Conservation (phyloP, 2,329 filamentous ascomycete genomes). For the Cladophialophora yegresii region DNA sequence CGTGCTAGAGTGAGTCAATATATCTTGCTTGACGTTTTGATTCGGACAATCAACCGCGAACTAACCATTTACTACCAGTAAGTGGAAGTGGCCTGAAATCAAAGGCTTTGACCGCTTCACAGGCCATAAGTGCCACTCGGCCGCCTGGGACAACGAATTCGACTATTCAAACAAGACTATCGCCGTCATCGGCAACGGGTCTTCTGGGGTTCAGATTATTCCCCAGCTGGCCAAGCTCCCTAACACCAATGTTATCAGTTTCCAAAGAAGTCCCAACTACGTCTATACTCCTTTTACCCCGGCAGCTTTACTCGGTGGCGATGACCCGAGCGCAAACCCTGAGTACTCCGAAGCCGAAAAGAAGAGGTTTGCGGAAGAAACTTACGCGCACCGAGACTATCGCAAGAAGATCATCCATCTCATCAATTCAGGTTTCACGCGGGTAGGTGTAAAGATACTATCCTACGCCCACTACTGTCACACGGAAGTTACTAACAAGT, state of each 20-base stretch:
- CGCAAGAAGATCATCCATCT: conserved; percentile 40
- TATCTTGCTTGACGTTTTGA: too few relatives aligned
- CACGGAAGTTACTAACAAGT: too few relatives aligned
- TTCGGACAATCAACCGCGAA: too few relatives aligned
- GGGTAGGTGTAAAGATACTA: too few relatives aligned
- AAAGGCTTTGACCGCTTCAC: conserved; percentile 37
- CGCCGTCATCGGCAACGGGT: conserved; percentile 41
- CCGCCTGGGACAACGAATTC: conserved; percentile 37
- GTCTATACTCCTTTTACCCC: conserved; percentile 36
- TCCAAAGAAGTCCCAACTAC: conserved; percentile 40
- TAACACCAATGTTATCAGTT: conserved; percentile 38
- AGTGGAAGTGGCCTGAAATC: conserved; percentile 40
- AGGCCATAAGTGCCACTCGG: conserved; percentile 38
- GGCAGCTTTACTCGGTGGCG: conserved; percentile 30
- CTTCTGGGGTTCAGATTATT: conserved; percentile 46
- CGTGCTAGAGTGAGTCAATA: too few relatives aligned
- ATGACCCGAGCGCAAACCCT: conserved; percentile 32
- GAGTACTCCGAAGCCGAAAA: conserved; percentile 39
- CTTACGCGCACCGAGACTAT: conserved; percentile 39
- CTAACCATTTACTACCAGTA: too few relatives aligned
- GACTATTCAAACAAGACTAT: conserved; percentile 38
- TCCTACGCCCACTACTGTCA: too few relatives aligned
- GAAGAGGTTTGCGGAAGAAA: conserved; percentile 36
- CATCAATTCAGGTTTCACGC: conserved; percentile 28
- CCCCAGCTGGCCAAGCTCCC: conserved; percentile 34